Evolutionary conservation across 352 stramenopile species (phyloP).

Genomic region (Globisporangium uncinulatum): DNA sequence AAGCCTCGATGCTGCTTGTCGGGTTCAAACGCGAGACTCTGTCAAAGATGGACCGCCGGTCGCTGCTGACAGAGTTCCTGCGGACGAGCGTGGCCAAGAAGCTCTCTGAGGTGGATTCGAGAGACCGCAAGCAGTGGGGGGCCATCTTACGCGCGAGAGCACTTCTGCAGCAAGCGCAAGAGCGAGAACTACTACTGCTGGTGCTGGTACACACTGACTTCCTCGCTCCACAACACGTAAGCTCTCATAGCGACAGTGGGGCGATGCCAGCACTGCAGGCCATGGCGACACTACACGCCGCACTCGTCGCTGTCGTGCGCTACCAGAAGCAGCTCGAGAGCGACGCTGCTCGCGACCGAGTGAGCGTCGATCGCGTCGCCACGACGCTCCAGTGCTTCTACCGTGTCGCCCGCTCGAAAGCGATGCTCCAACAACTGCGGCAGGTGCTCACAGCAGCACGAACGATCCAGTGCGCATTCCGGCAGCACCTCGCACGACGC

Average conservation of each 20-base stretch:
- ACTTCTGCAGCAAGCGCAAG: slow-evolving; percentile 5
- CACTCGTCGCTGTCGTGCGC: slow-evolving; percentile 32
- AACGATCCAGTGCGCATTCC: slow-evolving; percentile 61
- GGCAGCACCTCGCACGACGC: slow-evolving; percentile 57
- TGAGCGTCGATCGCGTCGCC: slow-evolving; percentile 16
- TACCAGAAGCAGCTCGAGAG: slow-evolving; percentile 53
- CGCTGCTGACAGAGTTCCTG: slow-evolving; percentile 13
- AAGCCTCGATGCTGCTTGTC: slow-evolving; percentile 11
- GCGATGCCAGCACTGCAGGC: slow-evolving; percentile 7
- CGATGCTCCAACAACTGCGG: slow-evolving; percentile 19
- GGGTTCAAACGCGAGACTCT: slow-evolving; percentile 10
- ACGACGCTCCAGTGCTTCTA: slow-evolving; percentile 45
- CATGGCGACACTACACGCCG: slow-evolving; percentile 17
- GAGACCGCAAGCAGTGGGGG: slow-evolving; percentile 11
- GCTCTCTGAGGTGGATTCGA: slow-evolving; percentile 4
- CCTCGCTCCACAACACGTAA: not conserved
- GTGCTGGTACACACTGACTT: not conserved
- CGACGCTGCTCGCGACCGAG: slow-evolving; percentile 18
- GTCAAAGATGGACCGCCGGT: slow-evolving; percentile 3
- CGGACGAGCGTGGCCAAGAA: slow-evolving; percentile 6
- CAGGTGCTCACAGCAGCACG: slow-evolving; percentile 29
- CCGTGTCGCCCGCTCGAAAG: slow-evolving; percentile 22
- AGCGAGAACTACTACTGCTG: not conserved
- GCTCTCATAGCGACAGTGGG: not conserved
- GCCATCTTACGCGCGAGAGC: slow-evolving; percentile 1